Conservation (phyloP, 2,329 filamentous ascomycete species). For the Drechslerella dactyloides region DNA sequence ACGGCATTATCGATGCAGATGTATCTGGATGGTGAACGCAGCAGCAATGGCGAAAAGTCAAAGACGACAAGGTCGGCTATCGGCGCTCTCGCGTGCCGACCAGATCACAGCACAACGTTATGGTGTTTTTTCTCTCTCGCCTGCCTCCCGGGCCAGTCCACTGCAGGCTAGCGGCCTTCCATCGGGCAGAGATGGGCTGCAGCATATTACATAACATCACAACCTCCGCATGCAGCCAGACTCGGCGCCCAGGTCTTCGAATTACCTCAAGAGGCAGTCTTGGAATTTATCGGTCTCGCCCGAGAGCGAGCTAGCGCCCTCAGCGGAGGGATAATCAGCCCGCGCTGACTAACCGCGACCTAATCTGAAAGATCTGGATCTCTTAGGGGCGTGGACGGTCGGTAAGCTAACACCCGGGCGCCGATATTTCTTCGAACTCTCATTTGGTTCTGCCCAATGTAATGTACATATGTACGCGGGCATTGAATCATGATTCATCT, state of each 20-base stretch:
- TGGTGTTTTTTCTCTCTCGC: not conserved
- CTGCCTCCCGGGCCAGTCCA: not conserved
- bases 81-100: slow-evolving; percentile 5
- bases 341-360: slow-evolving; percentile 1
- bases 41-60: no score
- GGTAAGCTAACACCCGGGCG: slow-evolving; percentile 1
- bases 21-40: no score
- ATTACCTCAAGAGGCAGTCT: not conserved
- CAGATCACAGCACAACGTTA: not conserved
- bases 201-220: not conserved
- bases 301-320: not conserved
- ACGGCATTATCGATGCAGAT: no score
- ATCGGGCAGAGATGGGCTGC: no score
- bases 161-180: no score
- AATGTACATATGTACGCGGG: no score
- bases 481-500: no score
- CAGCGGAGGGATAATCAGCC: not conserved
- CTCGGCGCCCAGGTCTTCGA: not conserved
- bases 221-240: not conserved
- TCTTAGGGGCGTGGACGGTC: not conserved
- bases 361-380: not conserved
- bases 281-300: not conserved
- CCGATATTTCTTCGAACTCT: not conserved
- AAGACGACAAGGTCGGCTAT: not conserved
- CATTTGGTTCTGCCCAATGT: no score